These are phyloP conservation scores for Hypomyces perniciosus DNA, from an alignment of 2,329 filamentous ascomycete genomes.

Conservation along the genomic window DNA sequence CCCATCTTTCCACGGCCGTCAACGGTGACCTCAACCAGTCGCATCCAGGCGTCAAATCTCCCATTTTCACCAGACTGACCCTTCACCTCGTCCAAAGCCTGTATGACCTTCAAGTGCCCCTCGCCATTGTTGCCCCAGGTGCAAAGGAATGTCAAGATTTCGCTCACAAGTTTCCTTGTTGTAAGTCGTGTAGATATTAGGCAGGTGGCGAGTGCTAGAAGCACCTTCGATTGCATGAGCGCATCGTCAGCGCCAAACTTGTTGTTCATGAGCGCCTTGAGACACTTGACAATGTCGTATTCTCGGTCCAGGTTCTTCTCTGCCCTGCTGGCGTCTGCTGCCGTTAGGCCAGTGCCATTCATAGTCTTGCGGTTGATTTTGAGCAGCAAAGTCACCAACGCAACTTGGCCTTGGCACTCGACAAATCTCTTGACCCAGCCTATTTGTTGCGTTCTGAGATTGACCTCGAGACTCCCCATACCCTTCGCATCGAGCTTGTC, in stretches of 20 bases:
- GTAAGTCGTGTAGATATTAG: constrained; percentile 84
- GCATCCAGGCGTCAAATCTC: constrained; percentile 97
- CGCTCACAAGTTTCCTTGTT: constrained; percentile 89
- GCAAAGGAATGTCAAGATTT: constrained; percentile 92
- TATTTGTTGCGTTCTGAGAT: constrained; percentile 90
- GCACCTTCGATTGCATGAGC: constrained; percentile 79
- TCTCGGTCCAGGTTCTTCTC: constrained; percentile 85
- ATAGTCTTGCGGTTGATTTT: constrained; percentile 89
- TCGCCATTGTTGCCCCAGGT: constrained; percentile 81
- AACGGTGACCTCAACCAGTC: constrained; percentile 92
- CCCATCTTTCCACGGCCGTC: constrained; percentile 99
- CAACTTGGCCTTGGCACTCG: constrained; percentile 94
- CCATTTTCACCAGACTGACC: constrained; percentile 84
- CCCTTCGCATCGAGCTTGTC: constrained; percentile 89
- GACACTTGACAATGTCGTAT: constrained; percentile 95
- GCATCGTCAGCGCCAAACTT: constrained; percentile 98
- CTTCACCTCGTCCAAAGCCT: constrained; percentile 90
- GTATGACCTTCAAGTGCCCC: constrained; percentile 88
- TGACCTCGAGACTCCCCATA: constrained; percentile 88
- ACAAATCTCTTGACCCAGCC: constrained; percentile 96
- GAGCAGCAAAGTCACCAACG: constrained; percentile 84
- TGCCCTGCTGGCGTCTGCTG: constrained; percentile 48
- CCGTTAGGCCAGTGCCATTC: constrained; percentile 64
- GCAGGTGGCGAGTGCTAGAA: constrained; percentile 79
- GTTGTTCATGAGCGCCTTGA: constrained; percentile 98